phyloP scores from a whole-genome alignment of 192 early-diverging fungal species.

The Linnemannia schmuckeri region DNA sequence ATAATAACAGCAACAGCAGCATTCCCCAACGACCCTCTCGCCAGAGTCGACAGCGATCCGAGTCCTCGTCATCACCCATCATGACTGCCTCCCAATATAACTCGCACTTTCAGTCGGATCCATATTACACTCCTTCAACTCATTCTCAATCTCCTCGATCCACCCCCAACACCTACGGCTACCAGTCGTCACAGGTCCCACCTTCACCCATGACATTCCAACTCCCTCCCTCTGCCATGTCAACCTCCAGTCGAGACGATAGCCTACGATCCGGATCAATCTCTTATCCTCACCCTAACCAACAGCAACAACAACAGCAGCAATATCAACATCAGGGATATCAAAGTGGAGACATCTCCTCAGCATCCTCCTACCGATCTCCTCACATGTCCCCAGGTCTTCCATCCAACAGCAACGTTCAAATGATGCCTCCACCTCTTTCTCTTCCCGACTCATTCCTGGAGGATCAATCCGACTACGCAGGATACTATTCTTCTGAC shows the following conservation, averaged over 20 bases:
- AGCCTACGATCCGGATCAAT: conserved; percentile 35
- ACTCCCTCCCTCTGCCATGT: conserved; percentile 47
- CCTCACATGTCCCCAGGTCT: conserved; percentile 39
- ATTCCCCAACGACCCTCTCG: conserved; percentile 47
- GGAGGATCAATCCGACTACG: conserved; percentile 47
- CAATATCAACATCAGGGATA: background rate
- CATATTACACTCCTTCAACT: conserved; percentile 30
- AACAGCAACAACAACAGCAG: conserved; percentile 15
- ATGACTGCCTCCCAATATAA: conserved; percentile 36
- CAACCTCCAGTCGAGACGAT: conserved; percentile 23
- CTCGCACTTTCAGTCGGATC: conserved; percentile 32
- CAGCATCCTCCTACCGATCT: conserved; percentile 31
- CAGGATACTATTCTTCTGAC: conserved; percentile 52
- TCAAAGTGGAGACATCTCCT: conserved; percentile 10
- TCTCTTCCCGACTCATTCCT: conserved; percentile 42
- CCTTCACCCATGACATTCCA: conserved; percentile 31
- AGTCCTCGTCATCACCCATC: conserved; percentile 27
- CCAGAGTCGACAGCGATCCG: conserved; percentile 31
- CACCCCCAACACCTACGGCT: conserved; percentile 29
- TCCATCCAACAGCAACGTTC: conserved; percentile 1
- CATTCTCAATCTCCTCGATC: conserved; percentile 41
- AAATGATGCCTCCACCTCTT: conserved; percentile 36
- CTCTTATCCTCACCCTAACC: conserved; percentile 6
- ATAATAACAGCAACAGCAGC: conserved; percentile 8
- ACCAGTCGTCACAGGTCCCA: conserved; percentile 39